These are phyloP conservation scores for Aureobasidium musti DNA, from an alignment of 2,329 filamentous ascomycete genomes.

Conservation along the genomic window DNA sequence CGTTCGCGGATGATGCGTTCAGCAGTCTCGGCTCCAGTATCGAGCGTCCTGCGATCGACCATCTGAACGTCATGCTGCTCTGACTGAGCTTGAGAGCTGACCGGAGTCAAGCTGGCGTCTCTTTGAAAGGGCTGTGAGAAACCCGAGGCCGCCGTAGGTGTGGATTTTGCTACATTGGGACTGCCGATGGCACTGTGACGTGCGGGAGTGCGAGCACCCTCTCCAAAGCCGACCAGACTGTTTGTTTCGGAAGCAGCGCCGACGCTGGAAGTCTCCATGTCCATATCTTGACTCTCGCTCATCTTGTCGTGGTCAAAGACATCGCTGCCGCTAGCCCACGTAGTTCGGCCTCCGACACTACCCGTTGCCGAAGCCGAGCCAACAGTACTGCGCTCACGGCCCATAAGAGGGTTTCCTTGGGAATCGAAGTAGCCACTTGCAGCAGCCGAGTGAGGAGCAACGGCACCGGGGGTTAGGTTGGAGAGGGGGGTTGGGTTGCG, in stretches of 20 bases:
- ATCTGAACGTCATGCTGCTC: conserved; percentile 47
- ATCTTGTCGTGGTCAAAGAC: conserved; percentile 65
- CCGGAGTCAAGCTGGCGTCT: conserved; percentile 40
- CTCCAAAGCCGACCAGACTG: conserved; percentile 87
- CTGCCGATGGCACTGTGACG: conserved; percentile 72
- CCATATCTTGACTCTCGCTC: conserved; percentile 57
- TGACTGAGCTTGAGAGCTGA: conserved; percentile 34
- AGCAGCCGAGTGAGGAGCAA: conserved; percentile 45
- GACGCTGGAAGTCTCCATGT: conserved; percentile 59
- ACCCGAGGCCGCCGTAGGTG: conserved; percentile 26
- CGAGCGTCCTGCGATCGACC: conserved; percentile 47
- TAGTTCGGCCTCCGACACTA: conserved; percentile 65
- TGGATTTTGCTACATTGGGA: conserved; percentile 58
- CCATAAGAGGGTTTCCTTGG: conserved; percentile 64
- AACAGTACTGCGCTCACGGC: conserved; percentile 80
- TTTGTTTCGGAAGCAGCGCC: conserved; percentile 83
- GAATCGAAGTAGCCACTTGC: conserved; percentile 74
- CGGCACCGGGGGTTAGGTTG: conserved; percentile 51
- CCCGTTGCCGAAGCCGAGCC: conserved; percentile 87
- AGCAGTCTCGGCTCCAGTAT: conserved; percentile 55
- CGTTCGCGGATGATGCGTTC: conserved; percentile 66
- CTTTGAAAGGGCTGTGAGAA: conserved; percentile 39
- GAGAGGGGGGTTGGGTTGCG: conserved; percentile 51
- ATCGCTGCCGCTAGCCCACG: conserved; percentile 68
- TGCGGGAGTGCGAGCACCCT: conserved; percentile 68